Percentiles rank a stretch among this genome's conserved stretches.
Conservation (phyloP, 208 protist species). For the Trypanosoma caninum region DNA sequence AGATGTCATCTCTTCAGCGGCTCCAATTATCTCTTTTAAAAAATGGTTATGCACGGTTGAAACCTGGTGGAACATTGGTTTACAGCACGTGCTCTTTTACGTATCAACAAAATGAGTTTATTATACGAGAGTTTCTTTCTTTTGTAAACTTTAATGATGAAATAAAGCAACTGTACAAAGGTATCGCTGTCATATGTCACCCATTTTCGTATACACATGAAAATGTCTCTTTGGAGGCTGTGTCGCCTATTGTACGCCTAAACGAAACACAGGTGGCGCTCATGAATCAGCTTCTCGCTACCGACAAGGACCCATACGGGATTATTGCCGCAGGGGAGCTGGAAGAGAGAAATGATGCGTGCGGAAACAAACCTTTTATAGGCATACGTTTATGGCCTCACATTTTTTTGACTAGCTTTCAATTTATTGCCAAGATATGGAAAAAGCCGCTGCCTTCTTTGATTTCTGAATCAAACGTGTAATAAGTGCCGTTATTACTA, state of each 20-base stretch:
- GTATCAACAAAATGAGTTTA: slow-evolving; percentile 86
- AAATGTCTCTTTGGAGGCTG: not conserved
- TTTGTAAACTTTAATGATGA: slow-evolving; percentile 14
- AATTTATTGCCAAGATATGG: slow-evolving; percentile 79
- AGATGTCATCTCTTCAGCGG: slow-evolving; percentile 21
- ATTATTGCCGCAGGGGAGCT: slow-evolving; percentile 2
- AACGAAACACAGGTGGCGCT: slow-evolving; percentile 7
- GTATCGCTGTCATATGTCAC: slow-evolving; percentile 23
- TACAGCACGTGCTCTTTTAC: slow-evolving; percentile 93
- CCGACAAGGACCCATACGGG: slow-evolving; percentile 19
- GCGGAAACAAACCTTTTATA: not conserved
- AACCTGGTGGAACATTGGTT: slow-evolving; percentile 82
- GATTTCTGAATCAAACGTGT: not conserved
- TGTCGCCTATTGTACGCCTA: slow-evolving; percentile 19
- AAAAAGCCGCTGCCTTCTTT: slow-evolving; percentile 30
- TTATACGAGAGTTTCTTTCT: slow-evolving; percentile 70
- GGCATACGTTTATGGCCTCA: slow-evolving; percentile 72
- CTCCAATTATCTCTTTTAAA: slow-evolving; percentile 74
- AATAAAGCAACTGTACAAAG: slow-evolving; percentile 6
- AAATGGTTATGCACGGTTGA: slow-evolving; percentile 68
- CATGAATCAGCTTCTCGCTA: slow-evolving; percentile 12
- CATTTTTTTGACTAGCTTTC: slow-evolving; percentile 64
- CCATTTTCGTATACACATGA: slow-evolving; percentile 24
- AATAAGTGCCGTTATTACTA: not conserved
- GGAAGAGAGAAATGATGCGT: not conserved